Evolutionary conservation across 139 green algal genomes (phyloP).

Genomic region (Coccomyxa sp.): DNA sequence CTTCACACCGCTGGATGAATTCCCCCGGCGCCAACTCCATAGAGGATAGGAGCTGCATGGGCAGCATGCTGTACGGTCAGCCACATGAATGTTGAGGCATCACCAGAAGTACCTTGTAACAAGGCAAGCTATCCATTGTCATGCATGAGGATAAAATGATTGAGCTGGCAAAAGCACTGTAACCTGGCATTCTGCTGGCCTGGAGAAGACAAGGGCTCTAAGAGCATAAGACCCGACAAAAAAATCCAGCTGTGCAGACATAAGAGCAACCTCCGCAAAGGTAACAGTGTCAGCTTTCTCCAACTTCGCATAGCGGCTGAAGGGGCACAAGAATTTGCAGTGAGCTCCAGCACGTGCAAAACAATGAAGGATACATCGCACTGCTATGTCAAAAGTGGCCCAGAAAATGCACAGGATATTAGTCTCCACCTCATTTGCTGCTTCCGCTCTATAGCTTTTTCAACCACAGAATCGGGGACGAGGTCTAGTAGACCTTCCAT

Average conservation of each 20-base stretch:
- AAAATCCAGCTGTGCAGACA: background rate
- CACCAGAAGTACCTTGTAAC: background rate
- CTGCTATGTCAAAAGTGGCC: background rate
- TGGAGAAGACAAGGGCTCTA: background rate
- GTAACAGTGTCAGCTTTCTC: background rate
- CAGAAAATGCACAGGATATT: background rate
- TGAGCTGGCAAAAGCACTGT: background rate
- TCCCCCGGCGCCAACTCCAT: background rate
- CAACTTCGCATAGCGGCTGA: too few relatives aligned
- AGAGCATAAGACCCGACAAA: background rate
- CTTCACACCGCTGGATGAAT: background rate
- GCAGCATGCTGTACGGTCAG: too few relatives aligned
- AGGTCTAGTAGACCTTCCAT: background rate
- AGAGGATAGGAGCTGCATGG: background rate
- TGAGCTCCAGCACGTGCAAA: background rate
- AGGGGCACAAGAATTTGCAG: background rate
- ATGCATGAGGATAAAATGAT: background rate
- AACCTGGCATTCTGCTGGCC: background rate
- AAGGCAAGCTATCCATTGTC: background rate
- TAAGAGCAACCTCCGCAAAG: background rate
- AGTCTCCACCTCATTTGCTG: background rate
- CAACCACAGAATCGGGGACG: background rate
- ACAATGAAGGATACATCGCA: background rate
- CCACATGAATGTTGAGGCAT: background rate
- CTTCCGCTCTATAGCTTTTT: background rate